Conservation (phyloP, 2,329 filamentous ascomycete genomes). For the Ophiostoma novo-ulmi region DNA sequence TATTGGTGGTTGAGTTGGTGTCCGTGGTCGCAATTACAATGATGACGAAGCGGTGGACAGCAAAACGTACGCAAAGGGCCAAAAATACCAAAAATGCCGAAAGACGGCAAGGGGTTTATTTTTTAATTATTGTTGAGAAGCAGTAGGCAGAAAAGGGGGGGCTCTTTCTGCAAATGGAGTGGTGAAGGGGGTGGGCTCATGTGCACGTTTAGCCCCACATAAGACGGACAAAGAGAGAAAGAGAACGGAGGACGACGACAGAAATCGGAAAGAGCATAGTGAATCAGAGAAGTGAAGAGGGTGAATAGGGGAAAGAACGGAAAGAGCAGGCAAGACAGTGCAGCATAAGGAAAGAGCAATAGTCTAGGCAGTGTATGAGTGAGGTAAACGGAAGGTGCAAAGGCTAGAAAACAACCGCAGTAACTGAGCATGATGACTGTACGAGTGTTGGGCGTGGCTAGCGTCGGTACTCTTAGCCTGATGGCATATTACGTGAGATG, state of each 20-base stretch:
- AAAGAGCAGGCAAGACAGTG: background rate
- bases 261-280: background rate
- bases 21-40: background rate
- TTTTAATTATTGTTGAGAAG: background rate
- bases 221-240: slow-evolving; percentile 9
- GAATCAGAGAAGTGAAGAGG: background rate
- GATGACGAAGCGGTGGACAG: slow-evolving; percentile 5
- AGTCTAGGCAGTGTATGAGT: background rate
- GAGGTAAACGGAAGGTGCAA: background rate
- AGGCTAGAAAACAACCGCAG: background rate
- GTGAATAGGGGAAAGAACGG: background rate
- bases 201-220: slow-evolving; percentile 23
- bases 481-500: background rate
- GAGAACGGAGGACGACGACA: background rate
- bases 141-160: slow-evolving; percentile 14
- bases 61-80: background rate
- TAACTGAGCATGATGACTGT: no score
- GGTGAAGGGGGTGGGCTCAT: slow-evolving; percentile 10
- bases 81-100: background rate
- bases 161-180: slow-evolving; percentile 23
- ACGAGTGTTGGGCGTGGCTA: background rate
- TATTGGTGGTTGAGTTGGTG: background rate
- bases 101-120: background rate
- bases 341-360: background rate
- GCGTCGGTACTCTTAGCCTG: background rate